Evolutionary conservation across 2,329 filamentous ascomycete species (phyloP), one percentile per base, ranked within the genome.

Genomic region (Teratosphaeria destructans): DNA sequence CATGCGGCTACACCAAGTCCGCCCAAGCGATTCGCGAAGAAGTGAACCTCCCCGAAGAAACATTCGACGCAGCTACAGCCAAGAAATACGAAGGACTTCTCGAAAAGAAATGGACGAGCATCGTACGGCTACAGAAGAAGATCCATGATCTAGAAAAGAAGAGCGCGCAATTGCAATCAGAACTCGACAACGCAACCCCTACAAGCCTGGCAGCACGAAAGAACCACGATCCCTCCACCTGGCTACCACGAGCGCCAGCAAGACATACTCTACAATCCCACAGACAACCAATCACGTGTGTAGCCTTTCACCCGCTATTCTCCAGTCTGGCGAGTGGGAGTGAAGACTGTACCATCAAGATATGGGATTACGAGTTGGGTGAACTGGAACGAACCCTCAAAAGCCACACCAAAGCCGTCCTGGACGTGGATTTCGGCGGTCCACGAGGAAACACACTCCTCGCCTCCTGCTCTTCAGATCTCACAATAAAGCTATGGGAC

Each of bases 41-140:
- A 74, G 77, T 89, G n/a, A 81, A 82, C 59, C 81, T 96, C 4
- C 82, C 85, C 57, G 84, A 88, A 65, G 63, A 58, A 55, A 80
- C 77, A 55, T 92, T 95, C 68, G 90, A 96, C 72, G 81, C 88
- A 63, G 82, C 83, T 19, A 96, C 90, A 23, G 82, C 87, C 57
- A 96, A 96, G 79, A 96, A 95, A 77, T 97, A 96, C 77, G 91
- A 96, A 75, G 89, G 89, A 1, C 76, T 97, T 32, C 77, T 97
- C 66, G 93, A 97, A 81, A 96, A 96, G 83, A 97, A 97, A 79
- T 97, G 93, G 93, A 97, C 93, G 23, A 94, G 90, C 69, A 88
- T 97, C 32, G 91, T 96, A 69, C 83, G 93, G 62, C 76, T 97
- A 74, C 93, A 97, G 77, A 96, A 96, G 76, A 97, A 96, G 88